These are phyloP conservation scores for Helicocarpus griseus DNA, from an alignment of 2,329 filamentous ascomycete genomes.

Conservation along the genomic window DNA sequence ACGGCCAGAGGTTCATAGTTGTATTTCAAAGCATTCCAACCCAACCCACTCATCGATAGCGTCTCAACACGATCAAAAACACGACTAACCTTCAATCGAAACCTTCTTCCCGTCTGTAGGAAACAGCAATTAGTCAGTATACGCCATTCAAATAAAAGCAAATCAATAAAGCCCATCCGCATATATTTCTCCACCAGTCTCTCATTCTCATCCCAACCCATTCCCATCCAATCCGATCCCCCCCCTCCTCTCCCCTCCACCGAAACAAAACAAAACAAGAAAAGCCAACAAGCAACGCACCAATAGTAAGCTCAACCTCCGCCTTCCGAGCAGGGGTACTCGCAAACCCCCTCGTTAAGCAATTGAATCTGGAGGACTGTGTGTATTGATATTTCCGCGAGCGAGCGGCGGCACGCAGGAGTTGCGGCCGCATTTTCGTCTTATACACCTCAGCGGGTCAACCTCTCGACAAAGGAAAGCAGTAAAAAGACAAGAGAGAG, in stretches of 20 bases:
- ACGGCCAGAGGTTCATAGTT: no score
- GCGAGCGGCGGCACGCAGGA: slow-evolving; percentile 53
- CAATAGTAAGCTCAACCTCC: slow-evolving; percentile 94
- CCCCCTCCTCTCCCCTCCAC: neutral
- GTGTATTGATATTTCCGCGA: slow-evolving; percentile 40
- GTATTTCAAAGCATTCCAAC: no score
- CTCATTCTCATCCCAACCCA: no score
- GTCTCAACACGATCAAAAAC: neutral
- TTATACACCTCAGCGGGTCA: no score
- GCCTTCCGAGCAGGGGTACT: slow-evolving; percentile 68
- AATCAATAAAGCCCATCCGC: slow-evolving; percentile 12
- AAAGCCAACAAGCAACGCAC: slow-evolving; percentile 43
- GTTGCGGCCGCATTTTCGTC: slow-evolving; percentile 53
- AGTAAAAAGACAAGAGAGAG: slow-evolving; percentile 9
- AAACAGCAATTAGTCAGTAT: slow-evolving; percentile 25
- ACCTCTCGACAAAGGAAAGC: slow-evolving; percentile 7
- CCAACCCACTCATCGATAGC: slow-evolving; percentile 15
- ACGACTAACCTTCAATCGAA: slow-evolving; percentile 71
- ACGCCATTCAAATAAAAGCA: neutral
- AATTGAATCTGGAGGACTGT: slow-evolving; percentile 35
- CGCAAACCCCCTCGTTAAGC: slow-evolving; percentile 61
- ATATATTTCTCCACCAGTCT: no score
- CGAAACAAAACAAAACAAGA: no score
- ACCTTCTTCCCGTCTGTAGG: slow-evolving; percentile 86
- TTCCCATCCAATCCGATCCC: neutral